These are phyloP conservation scores for Entomortierella beljakovae DNA, from an alignment of 192 early-diverging fungal genomes.

Conservation along the genomic window DNA sequence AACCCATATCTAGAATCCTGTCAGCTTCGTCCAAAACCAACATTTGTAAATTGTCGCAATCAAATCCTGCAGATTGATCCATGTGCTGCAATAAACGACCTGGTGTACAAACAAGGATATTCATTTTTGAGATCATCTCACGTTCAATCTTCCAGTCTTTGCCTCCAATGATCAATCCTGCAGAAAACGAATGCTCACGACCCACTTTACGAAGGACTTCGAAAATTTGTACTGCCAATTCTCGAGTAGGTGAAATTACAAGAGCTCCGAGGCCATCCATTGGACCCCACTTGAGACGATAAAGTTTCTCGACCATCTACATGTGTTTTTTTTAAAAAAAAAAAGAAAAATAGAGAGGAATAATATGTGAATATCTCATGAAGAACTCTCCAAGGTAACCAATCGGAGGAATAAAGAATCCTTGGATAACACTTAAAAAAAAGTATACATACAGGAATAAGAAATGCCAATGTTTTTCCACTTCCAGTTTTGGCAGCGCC, in stretches of 20 bases:
- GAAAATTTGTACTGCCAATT: constrained; percentile 95
- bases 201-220: constrained; percentile 84
- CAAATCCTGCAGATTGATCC: constrained; percentile 93
- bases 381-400: too few relatives aligned
- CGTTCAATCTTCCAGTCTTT: constrained; percentile 89
- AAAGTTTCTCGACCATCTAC: constrained; percentile 88
- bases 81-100: constrained; percentile 90
- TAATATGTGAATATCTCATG: neutral
- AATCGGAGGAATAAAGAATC: too few relatives aligned
- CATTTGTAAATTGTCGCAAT: constrained; percentile 79
- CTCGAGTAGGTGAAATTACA: constrained; percentile 87
- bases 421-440: too few relatives aligned
- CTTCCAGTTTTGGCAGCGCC: constrained; percentile 91
- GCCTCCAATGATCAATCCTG: constrained; percentile 94
- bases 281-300: constrained; percentile 85
- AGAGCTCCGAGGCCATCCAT: constrained; percentile 85
- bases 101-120: constrained; percentile 85
- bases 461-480: constrained; percentile 85
- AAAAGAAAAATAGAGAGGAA: neutral
- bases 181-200: constrained; percentile 81
- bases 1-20: constrained; percentile 89
- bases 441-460: constrained; percentile 69
- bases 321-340: too few relatives aligned
- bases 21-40: constrained; percentile 90
- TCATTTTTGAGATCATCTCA: constrained; percentile 79